Percentiles rank a stretch among this genome's conserved stretches.
Evolutionary conservation across 805 yeast species (phyloP).

Genomic region (Candida cerambycidarum): DNA sequence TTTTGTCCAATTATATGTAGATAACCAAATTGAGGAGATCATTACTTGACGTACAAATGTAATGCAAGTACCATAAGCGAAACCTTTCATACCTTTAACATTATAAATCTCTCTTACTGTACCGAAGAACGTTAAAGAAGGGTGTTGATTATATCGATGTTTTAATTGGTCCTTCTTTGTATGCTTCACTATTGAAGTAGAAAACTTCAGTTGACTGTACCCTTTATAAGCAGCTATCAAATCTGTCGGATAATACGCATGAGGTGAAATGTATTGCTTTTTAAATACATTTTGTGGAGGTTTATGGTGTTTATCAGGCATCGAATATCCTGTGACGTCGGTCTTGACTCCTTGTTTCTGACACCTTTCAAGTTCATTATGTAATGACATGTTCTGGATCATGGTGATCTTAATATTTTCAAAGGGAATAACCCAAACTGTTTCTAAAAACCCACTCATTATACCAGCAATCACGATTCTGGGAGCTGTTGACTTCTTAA

Average conservation of each 20-base stretch:
- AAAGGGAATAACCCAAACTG: conserved; percentile 83
- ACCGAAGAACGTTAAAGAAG: conserved; percentile 52
- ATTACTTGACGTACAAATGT: conserved; percentile 78
- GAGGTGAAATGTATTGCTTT: conserved; percentile 42
- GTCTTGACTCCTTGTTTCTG: conserved; percentile 19
- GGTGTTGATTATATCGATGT: conserved; percentile 46
- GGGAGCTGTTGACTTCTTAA: conserved; percentile 71
- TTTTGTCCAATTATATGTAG: conserved; percentile 74
- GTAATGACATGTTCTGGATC: conserved; percentile 62
- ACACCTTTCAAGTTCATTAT: conserved; percentile 25
- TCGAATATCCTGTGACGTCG: conserved; percentile 29
- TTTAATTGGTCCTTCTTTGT: conserved; percentile 23
- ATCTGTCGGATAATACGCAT: conserved; percentile 40
- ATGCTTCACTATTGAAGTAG: conserved; percentile 15
- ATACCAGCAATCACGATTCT: conserved; percentile 80
- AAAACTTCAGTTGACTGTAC: conserved; percentile 25
- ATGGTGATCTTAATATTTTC: conserved; percentile 79
- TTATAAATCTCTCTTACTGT: conserved; percentile 65
- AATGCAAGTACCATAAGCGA: conserved; percentile 79
- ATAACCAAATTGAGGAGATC: conserved; percentile 79
- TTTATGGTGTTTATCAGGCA: conserved; percentile 24
- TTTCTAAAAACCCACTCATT: conserved; percentile 80
- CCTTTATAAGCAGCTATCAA: conserved; percentile 27
- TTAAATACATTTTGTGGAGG: conserved; percentile 24
- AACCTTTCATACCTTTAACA: conserved; percentile 74